Percentiles rank a stretch among this genome's conserved stretches.
These are phyloP conservation scores for Colletotrichum brevisporum DNA, from an alignment of 2,329 filamentous ascomycete species.

Conservation along the genomic window DNA sequence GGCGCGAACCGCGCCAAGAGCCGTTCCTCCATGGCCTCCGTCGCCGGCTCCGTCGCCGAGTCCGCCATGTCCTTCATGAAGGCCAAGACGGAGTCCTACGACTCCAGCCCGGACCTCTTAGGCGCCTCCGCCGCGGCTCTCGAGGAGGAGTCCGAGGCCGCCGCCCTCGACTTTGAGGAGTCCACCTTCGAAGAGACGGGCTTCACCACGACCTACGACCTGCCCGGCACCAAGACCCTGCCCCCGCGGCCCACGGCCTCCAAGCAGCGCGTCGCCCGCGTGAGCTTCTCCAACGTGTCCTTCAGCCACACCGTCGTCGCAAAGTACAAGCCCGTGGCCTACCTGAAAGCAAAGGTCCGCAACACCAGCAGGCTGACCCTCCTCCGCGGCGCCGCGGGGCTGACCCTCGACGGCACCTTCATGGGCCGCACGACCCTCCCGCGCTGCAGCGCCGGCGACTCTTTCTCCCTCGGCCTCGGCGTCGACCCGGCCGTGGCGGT, in stretches of 20 bases:
- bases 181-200: conserved; percentile 71
- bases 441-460: conserved; percentile 67
- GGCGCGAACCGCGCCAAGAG: no score
- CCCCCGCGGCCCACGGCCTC: conserved; percentile 63
- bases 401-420: conserved; percentile 76
- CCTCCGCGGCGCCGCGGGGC: conserved; percentile 66
- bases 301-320: conserved; percentile 73
- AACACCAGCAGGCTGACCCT: conserved; percentile 71
- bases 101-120: not conserved
- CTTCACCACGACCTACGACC: conserved; percentile 72
- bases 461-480: conserved; percentile 69
- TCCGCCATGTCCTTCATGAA: not conserved
- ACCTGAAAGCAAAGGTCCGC: conserved; percentile 69
- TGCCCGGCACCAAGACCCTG: conserved; percentile 71
- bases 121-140: not conserved
- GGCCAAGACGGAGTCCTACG: not conserved
- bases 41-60: not conserved
- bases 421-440: conserved; percentile 70
- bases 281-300: conserved; percentile 63
- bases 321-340: conserved; percentile 72
- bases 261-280: conserved; percentile 72
- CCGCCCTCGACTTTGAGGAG: conserved; percentile 62
- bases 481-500: conserved; percentile 71
- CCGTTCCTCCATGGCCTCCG: not conserved
- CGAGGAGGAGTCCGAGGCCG: conserved; percentile 40